phyloP scores from a whole-genome alignment of 139 green algal genomes.

The Yamagishiella unicocca region DNA sequence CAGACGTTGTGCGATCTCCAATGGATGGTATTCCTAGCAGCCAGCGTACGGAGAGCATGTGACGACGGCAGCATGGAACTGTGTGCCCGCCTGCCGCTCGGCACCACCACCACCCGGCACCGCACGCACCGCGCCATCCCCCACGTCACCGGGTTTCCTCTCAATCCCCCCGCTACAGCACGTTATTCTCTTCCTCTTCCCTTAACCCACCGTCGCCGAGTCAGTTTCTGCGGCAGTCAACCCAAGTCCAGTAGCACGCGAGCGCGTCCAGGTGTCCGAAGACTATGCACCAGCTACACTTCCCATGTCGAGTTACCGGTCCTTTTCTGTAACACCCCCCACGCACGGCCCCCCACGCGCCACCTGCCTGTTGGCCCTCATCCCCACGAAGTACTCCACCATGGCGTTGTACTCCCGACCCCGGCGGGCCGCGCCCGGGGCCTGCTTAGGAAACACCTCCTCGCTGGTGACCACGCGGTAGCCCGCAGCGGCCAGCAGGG shows the following conservation, averaged over 20 bases:
- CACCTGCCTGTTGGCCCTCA: not conserved
- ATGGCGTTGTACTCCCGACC: slow-evolving; percentile 4
- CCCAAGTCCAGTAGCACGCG: too few relatives aligned
- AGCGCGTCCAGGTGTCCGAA: too few relatives aligned
- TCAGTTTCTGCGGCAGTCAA: too few relatives aligned
- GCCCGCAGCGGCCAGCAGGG: not conserved
- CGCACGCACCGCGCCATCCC: too few relatives aligned
- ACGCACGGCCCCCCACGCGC: not conserved
- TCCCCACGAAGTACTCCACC: slow-evolving; percentile 34
- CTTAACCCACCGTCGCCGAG: too few relatives aligned
- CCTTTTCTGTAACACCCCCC: not conserved
- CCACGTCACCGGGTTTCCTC: too few relatives aligned
- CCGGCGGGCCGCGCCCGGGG: not conserved
- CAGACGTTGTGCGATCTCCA: not conserved
- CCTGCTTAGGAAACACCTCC: not conserved
- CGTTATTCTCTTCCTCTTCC: not conserved
- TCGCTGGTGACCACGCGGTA: slow-evolving; percentile 11
- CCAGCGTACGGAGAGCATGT: not conserved
- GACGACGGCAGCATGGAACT: not conserved
- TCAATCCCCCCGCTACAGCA: too few relatives aligned
- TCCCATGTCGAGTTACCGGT: too few relatives aligned
- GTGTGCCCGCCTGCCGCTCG: not conserved
- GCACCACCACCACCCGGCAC: too few relatives aligned
- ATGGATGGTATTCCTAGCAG: not conserved
- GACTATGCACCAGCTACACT: too few relatives aligned